phyloP scores from a whole-genome alignment of 805 yeast species.

The Blastobotrys parvus region DNA sequence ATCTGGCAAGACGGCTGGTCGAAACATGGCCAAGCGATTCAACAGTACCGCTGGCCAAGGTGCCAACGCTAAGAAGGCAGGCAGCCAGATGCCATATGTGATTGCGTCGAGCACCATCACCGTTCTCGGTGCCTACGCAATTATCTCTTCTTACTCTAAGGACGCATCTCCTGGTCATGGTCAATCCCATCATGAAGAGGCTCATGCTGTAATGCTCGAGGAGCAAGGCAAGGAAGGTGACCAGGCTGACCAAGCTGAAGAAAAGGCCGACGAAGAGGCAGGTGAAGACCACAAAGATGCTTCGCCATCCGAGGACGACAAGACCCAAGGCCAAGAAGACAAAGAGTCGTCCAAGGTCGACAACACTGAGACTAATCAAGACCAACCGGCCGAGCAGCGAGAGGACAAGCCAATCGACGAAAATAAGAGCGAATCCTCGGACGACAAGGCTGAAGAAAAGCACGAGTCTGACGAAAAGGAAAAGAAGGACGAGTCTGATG shows the following conservation, averaged over 20 bases:
- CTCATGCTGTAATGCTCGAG: too few relatives aligned
- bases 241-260: slow-evolving; percentile 6
- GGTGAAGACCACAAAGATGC: too few relatives aligned
- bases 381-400: too few relatives aligned
- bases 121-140: slow-evolving; percentile 1
- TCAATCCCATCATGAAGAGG: too few relatives aligned
- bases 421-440: background rate
- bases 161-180: too few relatives aligned
- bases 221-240: background rate
- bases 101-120: background rate
- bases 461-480: slow-evolving; percentile 3
- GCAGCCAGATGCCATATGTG: background rate
- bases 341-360: too few relatives aligned
- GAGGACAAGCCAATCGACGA: too few relatives aligned
- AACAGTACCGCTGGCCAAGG: background rate
- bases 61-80: background rate
- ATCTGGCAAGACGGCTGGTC: background rate
- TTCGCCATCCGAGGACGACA: too few relatives aligned
- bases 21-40: background rate
- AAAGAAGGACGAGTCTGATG: slow-evolving; percentile 3
- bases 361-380: too few relatives aligned
- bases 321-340: too few relatives aligned
- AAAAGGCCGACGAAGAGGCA: slow-evolving; percentile 4
- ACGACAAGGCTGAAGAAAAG: background rate
- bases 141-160: background rate